Conservation (phyloP, 2,329 filamentous ascomycete species). For the Beauveria bassiana region DNA sequence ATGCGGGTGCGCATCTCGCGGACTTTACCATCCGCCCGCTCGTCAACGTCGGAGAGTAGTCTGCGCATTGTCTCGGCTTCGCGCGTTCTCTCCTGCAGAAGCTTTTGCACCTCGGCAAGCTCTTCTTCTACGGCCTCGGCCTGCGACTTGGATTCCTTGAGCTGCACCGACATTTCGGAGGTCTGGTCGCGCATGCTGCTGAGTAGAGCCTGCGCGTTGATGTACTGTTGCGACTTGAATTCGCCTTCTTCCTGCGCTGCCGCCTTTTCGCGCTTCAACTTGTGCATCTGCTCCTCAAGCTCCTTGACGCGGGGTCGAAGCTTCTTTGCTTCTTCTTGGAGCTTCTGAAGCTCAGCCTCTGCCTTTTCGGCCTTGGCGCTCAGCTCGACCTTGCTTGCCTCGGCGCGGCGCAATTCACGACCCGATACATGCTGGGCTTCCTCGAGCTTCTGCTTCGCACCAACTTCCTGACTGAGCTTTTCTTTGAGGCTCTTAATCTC, state of each 20-base stretch:
- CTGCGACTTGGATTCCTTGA: slow-evolving; percentile 78
- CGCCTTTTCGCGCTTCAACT: slow-evolving; percentile 59
- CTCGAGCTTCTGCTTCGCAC: slow-evolving; percentile 64
- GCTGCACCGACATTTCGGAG: slow-evolving; percentile 78
- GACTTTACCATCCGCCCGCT: slow-evolving; percentile 70
- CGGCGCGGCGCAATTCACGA: slow-evolving; percentile 68
- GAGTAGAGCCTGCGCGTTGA: slow-evolving; percentile 75
- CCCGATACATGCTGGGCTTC: slow-evolving; percentile 68
- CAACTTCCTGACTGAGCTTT: slow-evolving; percentile 67
- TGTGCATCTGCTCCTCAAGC: slow-evolving; percentile 65
- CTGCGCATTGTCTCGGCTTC: slow-evolving; percentile 94
- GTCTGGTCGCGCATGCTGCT: slow-evolving; percentile 91
- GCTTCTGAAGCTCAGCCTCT: slow-evolving; percentile 58
- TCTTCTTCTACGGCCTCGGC: slow-evolving; percentile 89
- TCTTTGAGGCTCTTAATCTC: slow-evolving; percentile 75
- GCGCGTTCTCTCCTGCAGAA: slow-evolving; percentile 79
- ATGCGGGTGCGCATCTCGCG: slow-evolving; percentile 84
- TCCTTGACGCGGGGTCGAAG: slow-evolving; percentile 55
- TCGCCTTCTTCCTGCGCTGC: slow-evolving; percentile 70
- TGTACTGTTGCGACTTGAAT: slow-evolving; percentile 78
- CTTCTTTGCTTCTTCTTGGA: slow-evolving; percentile 65
- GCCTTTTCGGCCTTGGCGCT: slow-evolving; percentile 65
- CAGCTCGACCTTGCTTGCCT: slow-evolving; percentile 72
- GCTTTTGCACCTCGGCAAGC: slow-evolving; percentile 75
- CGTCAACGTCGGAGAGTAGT: slow-evolving; percentile 78